Evolutionary conservation across 148 eudicot genomes (phyloP).

Genomic region (Pharnaceum exiguum): DNA sequence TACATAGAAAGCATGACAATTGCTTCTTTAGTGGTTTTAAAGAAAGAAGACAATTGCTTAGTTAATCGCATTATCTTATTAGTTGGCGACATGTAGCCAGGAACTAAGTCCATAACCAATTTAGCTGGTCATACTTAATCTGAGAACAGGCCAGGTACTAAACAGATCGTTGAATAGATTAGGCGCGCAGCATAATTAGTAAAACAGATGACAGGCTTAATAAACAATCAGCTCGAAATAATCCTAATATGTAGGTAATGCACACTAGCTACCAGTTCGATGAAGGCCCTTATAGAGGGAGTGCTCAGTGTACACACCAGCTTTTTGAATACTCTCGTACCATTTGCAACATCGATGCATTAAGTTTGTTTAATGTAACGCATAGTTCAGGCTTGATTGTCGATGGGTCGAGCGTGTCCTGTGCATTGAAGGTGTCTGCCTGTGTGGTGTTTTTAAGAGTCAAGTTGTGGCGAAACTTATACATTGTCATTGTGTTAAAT

Average conservation of each 20-base stretch:
- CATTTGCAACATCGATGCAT: constrained; percentile 34
- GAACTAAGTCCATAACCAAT: too few relatives aligned
- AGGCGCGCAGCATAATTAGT: too few relatives aligned
- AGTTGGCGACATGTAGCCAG: too few relatives aligned
- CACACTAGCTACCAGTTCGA: constrained; percentile 52
- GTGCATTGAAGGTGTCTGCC: constrained; percentile 48
- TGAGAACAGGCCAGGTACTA: too few relatives aligned
- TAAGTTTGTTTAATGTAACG: constrained; percentile 35
- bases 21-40: too few relatives aligned
- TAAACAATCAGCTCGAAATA: too few relatives aligned
- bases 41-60: too few relatives aligned
- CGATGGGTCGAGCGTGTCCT: constrained; percentile 73
- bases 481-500: constrained; percentile 58
- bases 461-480: constrained; percentile 48
- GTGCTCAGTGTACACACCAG: constrained; percentile 35
- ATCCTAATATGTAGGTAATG: not conserved
- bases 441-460: constrained; percentile 40
- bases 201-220: too few relatives aligned
- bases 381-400: constrained; percentile 34
- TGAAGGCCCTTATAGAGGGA: constrained; percentile 29
- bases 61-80: too few relatives aligned
- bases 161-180: too few relatives aligned
- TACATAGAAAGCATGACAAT: too few relatives aligned
- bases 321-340: constrained; percentile 61
- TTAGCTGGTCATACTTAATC: too few relatives aligned